A percentile compares a stretch with the other conserved stretches of the same genome.
Conservation (phyloP, 2,329 filamentous ascomycete species). For the Elsinoe fawcettii region DNA sequence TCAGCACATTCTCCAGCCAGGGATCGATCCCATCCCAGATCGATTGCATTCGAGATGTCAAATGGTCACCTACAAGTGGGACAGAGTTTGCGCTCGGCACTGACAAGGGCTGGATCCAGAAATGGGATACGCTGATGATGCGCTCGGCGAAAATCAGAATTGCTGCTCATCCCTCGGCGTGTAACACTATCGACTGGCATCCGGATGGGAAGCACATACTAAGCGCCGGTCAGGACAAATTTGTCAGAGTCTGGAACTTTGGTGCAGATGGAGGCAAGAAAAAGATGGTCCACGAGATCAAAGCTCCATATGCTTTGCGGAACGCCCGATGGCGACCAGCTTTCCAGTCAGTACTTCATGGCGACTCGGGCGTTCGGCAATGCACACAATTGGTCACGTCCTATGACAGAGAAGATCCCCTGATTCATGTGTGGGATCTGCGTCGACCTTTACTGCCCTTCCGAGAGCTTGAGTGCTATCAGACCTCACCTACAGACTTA, state of each 20-base stretch:
- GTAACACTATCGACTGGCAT: constrained; percentile 59
- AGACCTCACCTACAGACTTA: constrained; percentile 50
- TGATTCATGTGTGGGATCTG: constrained; percentile 58
- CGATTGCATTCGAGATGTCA: constrained; percentile 55
- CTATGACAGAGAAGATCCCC: constrained; percentile 54
- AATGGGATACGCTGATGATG: constrained; percentile 55
- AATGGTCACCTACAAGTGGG: constrained; percentile 57
- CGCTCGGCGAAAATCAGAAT: constrained; percentile 52
- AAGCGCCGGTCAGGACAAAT: constrained; percentile 55
- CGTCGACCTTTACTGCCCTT: constrained; percentile 55
- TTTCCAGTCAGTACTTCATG: constrained; percentile 46
- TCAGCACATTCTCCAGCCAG: constrained; percentile 47
- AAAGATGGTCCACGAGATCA: constrained; percentile 51
- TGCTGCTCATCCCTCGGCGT: constrained; percentile 49
- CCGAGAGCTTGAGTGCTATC: constrained; percentile 51
- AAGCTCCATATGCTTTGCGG: constrained; percentile 53
- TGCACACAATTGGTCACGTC: constrained; percentile 56
- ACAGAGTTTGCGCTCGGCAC: constrained; percentile 57
- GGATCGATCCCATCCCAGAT: constrained; percentile 50
- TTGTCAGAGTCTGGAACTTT: constrained; percentile 58
- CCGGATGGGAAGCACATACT: constrained; percentile 58
- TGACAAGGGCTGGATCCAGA: constrained; percentile 55
- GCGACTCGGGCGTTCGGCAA: constrained; percentile 48
- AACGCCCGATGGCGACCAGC: constrained; percentile 57
- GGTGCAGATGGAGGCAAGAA: constrained; percentile 49